Base-by-base conservation (phyloP, 441 rosid genomes). In the Gossypium aridum region DNA sequence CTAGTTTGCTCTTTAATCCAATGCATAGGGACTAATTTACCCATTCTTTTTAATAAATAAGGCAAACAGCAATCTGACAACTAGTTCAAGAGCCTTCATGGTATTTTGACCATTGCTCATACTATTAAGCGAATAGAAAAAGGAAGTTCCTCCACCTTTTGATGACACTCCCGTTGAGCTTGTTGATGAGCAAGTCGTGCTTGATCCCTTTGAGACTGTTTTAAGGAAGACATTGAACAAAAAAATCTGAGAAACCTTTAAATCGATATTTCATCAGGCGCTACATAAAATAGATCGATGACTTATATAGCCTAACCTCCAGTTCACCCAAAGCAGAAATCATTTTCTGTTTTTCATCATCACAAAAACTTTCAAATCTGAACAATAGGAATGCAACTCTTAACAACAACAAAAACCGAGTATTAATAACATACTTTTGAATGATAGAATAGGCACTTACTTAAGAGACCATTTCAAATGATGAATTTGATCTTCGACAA, bases 401-500 rank as follows among this genome's bases (percentile, higher is more conserved):
- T 31, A 63, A 16, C 6, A 63, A 16, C 19, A 34, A 7, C 51
- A 17, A 37, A 37, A 37, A 37, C 12, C 6, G 2, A n/a, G 20
- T 8, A 51, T 7, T 16, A 43, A 16, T n/a, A 51, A 53, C 45
- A 9, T 69, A 4, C 43, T 49, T 60, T 13, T 25, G 70, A 34
- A 64, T 34, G 67, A 64, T 39, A 75, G 55, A 69, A 74, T 12
- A 53, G 19, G 26, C 45, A 76, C 91, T 85, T 84, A 93, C 98
- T 82, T 89, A 61, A 90, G 88, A 73, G 94, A 93, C 98, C 97
- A 92, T 63, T 83, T 90, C 68, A 90, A 74, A 81, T 91, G 97
- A 83, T 93, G 97, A 64, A 96, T 83, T 80, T 82, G 79, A 78
- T 96, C 98, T 87, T 96, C 99, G 77, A 96, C 88, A n/a, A 79